Conservation (phyloP, 805 yeast genomes). For the Candida hungchunana region DNA sequence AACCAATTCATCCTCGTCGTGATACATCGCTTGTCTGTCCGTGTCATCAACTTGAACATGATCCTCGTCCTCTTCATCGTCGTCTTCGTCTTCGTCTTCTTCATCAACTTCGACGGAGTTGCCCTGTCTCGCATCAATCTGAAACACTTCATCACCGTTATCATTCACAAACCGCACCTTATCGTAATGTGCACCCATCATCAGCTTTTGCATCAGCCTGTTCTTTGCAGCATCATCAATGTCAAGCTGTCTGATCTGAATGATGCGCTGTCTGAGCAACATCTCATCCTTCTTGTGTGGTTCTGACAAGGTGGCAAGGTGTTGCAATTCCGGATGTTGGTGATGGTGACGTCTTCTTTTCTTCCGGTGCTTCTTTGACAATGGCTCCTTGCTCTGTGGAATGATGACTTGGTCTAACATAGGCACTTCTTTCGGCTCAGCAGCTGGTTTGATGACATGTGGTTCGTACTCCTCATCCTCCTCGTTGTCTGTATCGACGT, state of each 20-base stretch:
- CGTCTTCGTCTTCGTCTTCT: constrained; percentile 8
- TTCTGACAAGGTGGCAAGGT: constrained; percentile 16
- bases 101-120: constrained; percentile 20
- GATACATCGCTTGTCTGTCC: constrained; percentile 47
- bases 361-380: constrained; percentile 12
- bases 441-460: constrained; percentile 47
- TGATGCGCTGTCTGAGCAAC: constrained; percentile 45
- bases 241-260: constrained; percentile 29
- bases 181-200: constrained; percentile 64
- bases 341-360: constrained; percentile 8
- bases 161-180: constrained; percentile 35
- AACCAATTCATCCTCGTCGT: constrained; percentile 37
- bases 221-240: constrained; percentile 23
- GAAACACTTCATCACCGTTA: no score
- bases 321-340: constrained; percentile 15
- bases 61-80: constrained; percentile 15
- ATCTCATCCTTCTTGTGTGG: constrained; percentile 22
- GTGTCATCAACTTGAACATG: constrained; percentile 37
- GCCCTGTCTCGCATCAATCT: no score
- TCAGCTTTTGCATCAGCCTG: constrained; percentile 51
- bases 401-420: constrained; percentile 47
- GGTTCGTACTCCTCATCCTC: constrained; percentile 47
- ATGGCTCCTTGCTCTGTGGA: constrained; percentile 38
- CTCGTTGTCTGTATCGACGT: constrained; percentile 26
- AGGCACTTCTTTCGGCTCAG: constrained; percentile 44